Conservation (phyloP, 176 grass and related monocot genomes). For the Aegilops speltoides region DNA sequence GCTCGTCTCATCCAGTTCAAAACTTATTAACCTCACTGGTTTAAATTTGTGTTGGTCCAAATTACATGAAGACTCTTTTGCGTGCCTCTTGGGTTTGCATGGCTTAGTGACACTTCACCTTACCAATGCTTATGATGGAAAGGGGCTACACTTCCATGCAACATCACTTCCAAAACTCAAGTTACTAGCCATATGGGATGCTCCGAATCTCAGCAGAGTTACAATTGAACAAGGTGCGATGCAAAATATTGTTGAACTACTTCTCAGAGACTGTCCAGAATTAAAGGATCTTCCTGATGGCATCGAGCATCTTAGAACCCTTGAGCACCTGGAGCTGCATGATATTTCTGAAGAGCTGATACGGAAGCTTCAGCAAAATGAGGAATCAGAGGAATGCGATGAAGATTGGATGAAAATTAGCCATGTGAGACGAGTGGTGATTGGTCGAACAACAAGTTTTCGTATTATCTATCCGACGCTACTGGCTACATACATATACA, state of each 20-base stretch:
- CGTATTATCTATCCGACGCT: too few species aligned
- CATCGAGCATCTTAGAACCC: neutral
- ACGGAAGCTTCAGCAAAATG: neutral
- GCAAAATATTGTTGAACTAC: neutral
- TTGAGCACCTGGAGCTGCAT: fast-evolving
- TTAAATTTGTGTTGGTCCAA: neutral
- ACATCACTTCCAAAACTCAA: neutral
- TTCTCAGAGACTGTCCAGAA: neutral
- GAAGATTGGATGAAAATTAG: neutral
- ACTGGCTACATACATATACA: too few species aligned
- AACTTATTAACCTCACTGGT: neutral
- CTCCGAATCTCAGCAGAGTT: constrained; percentile 14
- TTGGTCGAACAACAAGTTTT: too few species aligned
- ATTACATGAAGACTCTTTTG: neutral
- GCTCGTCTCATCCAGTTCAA: neutral
- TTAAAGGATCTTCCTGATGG: neutral
- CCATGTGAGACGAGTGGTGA: neutral
- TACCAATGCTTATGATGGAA: neutral
- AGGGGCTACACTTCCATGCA: neutral
- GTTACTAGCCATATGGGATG: fast-evolving
- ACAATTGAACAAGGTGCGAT: constrained; percentile 22
- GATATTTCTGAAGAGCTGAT: neutral
- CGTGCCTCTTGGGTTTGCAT: neutral
- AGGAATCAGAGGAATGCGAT: neutral
- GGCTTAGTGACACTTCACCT: neutral